phyloP scores from a whole-genome alignment of 169 alveolate genomes.

The Plasmodium inui region DNA sequence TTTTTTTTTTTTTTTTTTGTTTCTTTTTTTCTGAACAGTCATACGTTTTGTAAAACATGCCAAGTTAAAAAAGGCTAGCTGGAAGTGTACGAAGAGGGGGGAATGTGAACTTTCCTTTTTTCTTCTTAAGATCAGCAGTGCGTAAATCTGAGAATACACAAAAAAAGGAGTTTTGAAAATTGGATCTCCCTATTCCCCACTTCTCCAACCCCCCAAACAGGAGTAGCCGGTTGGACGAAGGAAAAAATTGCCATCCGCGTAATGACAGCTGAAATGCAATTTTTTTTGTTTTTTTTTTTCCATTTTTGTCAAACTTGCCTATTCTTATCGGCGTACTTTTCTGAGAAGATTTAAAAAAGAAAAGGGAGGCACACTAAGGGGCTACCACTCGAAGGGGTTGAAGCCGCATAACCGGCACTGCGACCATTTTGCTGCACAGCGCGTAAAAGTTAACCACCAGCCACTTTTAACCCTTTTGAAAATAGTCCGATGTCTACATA shows the following conservation, averaged over 20 bases:
- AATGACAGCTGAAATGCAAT: background rate
- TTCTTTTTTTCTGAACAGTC: background rate
- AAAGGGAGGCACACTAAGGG: background rate
- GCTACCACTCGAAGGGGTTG: background rate
- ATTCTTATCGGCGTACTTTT: background rate
- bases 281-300: background rate
- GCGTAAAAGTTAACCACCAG: background rate
- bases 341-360: background rate
- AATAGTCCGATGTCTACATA: background rate
- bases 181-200: background rate
- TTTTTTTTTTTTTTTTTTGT: conserved; percentile 20
- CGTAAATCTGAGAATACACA: background rate
- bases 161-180: background rate
- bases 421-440: background rate
- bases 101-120: background rate
- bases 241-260: background rate
- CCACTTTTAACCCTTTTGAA: background rate
- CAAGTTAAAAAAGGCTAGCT: conserved; percentile 19
- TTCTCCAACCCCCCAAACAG: background rate
- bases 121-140: background rate
- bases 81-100: background rate
- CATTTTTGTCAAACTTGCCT: background rate
- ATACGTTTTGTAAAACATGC: conserved; percentile 4
- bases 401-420: background rate
- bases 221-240: background rate